Conservation (phyloP, 805 yeast species). For the Candida pini region DNA sequence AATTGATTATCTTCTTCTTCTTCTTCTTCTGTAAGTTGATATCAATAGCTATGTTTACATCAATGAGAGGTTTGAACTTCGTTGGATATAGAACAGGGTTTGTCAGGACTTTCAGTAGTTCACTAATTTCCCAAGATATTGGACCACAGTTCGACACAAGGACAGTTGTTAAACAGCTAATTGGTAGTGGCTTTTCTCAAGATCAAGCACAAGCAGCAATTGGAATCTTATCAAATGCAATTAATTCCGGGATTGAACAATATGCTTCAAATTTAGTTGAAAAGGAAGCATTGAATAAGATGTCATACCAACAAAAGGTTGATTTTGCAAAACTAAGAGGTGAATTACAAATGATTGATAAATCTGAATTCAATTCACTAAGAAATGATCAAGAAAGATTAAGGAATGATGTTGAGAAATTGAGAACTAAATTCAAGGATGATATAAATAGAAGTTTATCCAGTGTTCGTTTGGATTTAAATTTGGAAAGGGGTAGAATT, state of each 20-base stretch:
- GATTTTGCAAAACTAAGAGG: constrained; percentile 94
- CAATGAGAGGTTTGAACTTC: too few species aligned
- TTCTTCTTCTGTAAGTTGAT: too few species aligned
- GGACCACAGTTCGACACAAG: constrained; percentile 64
- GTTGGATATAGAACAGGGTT: too few species aligned
- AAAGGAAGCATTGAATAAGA: constrained; percentile 73
- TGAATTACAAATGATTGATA: constrained; percentile 83
- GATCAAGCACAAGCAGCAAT: constrained; percentile 81
- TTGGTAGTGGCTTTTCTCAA: constrained; percentile 59
- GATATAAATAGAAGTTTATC: constrained; percentile 89
- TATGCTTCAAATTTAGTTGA: constrained; percentile 77
- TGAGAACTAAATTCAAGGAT: constrained; percentile 79
- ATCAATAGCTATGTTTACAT: too few species aligned
- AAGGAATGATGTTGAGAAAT: constrained; percentile 76
- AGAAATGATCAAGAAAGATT: constrained; percentile 85
- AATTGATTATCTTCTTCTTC: too few species aligned
- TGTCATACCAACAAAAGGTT: constrained; percentile 92
- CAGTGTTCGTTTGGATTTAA: constrained; percentile 83
- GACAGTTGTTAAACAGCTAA: constrained; percentile 59
- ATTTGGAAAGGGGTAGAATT: constrained; percentile 90
- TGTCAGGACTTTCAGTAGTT: too few species aligned
- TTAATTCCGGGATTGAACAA: constrained; percentile 73
- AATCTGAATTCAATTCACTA: constrained; percentile 74
- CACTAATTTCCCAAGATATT: too few species aligned
- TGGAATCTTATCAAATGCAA: constrained; percentile 62